Conservation (phyloP, 768 basidiomycete genomes). For the Rickenella mellea region DNA sequence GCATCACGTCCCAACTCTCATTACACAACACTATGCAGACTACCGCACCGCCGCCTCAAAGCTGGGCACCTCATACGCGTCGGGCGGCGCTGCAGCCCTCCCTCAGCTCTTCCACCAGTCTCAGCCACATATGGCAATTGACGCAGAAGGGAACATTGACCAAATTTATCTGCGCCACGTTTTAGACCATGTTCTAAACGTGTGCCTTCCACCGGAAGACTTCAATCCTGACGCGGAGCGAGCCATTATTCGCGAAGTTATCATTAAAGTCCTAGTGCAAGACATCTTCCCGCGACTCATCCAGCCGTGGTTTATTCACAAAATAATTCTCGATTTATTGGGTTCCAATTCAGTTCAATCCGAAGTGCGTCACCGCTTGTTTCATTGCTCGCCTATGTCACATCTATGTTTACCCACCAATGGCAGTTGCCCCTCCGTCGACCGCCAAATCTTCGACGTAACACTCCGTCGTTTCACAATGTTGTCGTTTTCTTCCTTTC, state of each 20-base stretch:
- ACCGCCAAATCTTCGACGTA: too few species aligned
- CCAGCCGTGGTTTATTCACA: constrained; percentile 89
- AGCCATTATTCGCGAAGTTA: constrained; percentile 74
- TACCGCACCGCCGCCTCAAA: constrained; percentile 62
- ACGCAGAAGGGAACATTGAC: constrained; percentile 54
- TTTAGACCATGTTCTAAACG: constrained; percentile 65
- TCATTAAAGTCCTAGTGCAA: constrained; percentile 67
- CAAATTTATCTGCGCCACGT: constrained; percentile 72
- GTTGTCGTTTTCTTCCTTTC: constrained; percentile 66
- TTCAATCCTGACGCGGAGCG: constrained; percentile 72
- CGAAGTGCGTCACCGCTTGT: too few species aligned
- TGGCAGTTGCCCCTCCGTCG: too few species aligned
- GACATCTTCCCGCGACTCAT: constrained; percentile 46
- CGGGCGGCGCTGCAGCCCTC: constrained; percentile 51
- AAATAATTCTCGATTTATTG: constrained; percentile 53
- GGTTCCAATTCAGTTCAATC: too few species aligned
- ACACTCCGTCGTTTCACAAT: constrained; percentile 31
- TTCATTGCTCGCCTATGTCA: too few species aligned
- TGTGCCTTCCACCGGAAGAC: constrained; percentile 70
- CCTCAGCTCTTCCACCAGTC: constrained; percentile 68
- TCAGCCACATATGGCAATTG: constrained; percentile 79
- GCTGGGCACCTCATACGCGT: constrained; percentile 58
- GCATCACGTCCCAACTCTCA: constrained; percentile 49
- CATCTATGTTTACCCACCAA: too few species aligned
- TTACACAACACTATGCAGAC: constrained; percentile 73